Conservation (phyloP, 2,329 filamentous ascomycete species). For the Diaporthe capsici region DNA sequence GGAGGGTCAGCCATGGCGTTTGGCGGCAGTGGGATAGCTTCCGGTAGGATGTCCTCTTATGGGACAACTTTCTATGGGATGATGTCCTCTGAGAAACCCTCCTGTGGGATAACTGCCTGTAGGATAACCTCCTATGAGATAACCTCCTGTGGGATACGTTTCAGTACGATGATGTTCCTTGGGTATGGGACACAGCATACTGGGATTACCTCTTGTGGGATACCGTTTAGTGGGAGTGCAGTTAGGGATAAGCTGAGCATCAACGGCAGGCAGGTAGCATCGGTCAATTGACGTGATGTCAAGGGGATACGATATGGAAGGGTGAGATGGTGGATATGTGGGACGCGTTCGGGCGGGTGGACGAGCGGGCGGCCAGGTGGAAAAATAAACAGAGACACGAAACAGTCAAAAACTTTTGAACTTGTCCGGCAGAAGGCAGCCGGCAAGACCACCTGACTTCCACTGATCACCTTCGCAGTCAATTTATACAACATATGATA, state of each 20-base stretch:
- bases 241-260: neutral
- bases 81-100: fast-evolving
- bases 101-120: neutral
- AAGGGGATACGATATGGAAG: neutral
- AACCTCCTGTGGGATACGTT: neutral
- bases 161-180: neutral
- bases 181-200: too few species aligned
- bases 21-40: neutral
- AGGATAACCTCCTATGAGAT: neutral
- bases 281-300: neutral
- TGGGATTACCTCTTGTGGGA: too few species aligned
- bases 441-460: neutral
- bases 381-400: neutral
- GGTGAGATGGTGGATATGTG: neutral
- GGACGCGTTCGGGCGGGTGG: neutral
- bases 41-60: neutral
- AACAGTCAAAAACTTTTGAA: neutral
- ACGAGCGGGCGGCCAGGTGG: neutral
- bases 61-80: too few species aligned
- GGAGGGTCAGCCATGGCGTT: neutral
- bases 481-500: neutral
- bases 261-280: neutral
- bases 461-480: neutral
- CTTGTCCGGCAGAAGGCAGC: neutral
- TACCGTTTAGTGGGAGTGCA: neutral